phyloP scores from a whole-genome alignment of 2,329 filamentous ascomycete species.

The Cordyceps farinosa region DNA sequence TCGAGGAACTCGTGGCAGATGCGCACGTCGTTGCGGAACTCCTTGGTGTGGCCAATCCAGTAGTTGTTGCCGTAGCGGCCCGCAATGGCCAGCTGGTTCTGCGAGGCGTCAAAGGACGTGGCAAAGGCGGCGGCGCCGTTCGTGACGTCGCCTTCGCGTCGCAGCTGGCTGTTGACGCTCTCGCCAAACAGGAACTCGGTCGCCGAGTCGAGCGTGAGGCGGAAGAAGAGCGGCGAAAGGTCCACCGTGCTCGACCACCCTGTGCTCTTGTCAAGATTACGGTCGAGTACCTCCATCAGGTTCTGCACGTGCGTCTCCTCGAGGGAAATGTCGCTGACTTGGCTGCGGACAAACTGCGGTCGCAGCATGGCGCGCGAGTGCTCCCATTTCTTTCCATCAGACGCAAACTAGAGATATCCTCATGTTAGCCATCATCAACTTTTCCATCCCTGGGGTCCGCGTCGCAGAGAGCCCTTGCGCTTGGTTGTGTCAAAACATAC shows the following conservation, averaged over 20 bases:
- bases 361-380: conserved; percentile 37
- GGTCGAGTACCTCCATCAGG: conserved; percentile 27
- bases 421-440: neutral
- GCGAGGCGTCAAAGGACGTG: conserved; percentile 32
- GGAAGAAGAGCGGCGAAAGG: conserved; percentile 46
- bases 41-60: conserved; percentile 46
- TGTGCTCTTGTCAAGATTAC: conserved; percentile 27
- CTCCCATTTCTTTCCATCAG: conserved; percentile 35
- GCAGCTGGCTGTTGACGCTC: conserved; percentile 39
- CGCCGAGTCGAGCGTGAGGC: conserved; percentile 45
- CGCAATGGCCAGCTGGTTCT: conserved; percentile 50
- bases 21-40: conserved; percentile 61
- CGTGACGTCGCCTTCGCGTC: conserved; percentile 16
- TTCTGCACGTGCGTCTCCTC: conserved; percentile 37
- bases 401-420: conserved; percentile 27
- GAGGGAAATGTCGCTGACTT: conserved; percentile 42
- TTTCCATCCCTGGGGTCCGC: neutral
- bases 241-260: conserved; percentile 37
- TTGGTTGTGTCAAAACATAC: conserved; percentile 19
- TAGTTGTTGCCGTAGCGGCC: conserved; percentile 42
- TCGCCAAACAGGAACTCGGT: conserved; percentile 61
- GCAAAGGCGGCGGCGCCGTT: conserved; percentile 27
- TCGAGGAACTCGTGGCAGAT: conserved; percentile 67
- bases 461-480: neutral
- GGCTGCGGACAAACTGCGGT: conserved; percentile 39